Evolutionary conservation across 2,329 filamentous ascomycete species (phyloP).

Genomic region (Beauveria caledonica): DNA sequence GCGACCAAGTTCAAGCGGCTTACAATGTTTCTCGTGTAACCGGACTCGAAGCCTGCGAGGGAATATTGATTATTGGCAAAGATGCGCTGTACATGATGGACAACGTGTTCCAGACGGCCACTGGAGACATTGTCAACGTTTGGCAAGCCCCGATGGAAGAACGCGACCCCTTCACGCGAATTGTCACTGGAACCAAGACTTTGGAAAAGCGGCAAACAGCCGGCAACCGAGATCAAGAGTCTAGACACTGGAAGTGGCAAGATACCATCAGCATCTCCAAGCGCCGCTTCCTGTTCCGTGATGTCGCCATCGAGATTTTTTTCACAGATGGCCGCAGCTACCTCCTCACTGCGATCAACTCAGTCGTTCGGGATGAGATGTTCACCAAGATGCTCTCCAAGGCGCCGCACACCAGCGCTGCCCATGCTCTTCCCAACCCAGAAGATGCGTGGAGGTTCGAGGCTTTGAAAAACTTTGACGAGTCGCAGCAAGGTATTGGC

Average conservation of each 20-base stretch:
- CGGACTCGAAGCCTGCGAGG: slow-evolving; percentile 87
- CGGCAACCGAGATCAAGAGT: slow-evolving; percentile 61
- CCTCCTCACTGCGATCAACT: slow-evolving; percentile 74
- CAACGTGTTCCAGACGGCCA: slow-evolving; percentile 88
- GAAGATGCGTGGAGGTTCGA: slow-evolving; percentile 93
- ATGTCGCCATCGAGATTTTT: slow-evolving; percentile 95
- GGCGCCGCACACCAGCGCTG: slow-evolving; percentile 70
- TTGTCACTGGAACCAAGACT: slow-evolving; percentile 64
- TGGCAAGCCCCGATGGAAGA: slow-evolving; percentile 90
- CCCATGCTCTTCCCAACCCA: slow-evolving; percentile 60
- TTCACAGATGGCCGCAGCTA: slow-evolving; percentile 97
- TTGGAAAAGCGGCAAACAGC: slow-evolving; percentile 52
- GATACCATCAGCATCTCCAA: slow-evolving; percentile 96
- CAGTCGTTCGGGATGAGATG: slow-evolving; percentile 67
- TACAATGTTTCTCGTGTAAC: slow-evolving; percentile 94
- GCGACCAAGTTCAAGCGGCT: slow-evolving; percentile 86
- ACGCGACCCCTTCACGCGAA: slow-evolving; percentile 88
- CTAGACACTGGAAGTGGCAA: slow-evolving; percentile 85
- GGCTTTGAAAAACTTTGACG: slow-evolving; percentile 60
- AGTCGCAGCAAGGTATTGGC: slow-evolving; percentile 57
- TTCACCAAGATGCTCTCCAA: slow-evolving; percentile 67
- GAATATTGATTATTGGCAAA: slow-evolving; percentile 86
- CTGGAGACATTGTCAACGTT: slow-evolving; percentile 94
- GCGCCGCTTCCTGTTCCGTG: slow-evolving; percentile 85
- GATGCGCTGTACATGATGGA: slow-evolving; percentile 90